These are phyloP conservation scores for Microsporum audouinii DNA, from an alignment of 2,329 filamentous ascomycete species.

Conservation along the genomic window DNA sequence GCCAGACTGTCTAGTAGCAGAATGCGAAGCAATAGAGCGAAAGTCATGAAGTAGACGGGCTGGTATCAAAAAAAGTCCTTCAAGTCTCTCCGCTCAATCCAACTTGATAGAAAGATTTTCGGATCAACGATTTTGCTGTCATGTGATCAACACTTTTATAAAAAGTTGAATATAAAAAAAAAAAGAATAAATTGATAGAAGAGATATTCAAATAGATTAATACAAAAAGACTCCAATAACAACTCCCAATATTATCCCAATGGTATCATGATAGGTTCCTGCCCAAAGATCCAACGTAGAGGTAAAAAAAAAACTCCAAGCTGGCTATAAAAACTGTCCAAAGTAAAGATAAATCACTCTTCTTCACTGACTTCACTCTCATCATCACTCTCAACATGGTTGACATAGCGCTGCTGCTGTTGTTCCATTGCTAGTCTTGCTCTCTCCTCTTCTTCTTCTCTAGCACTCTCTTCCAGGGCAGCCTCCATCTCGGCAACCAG, in stretches of 20 bases:
- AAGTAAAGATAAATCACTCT: conserved; percentile 35
- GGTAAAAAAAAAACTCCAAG: not conserved
- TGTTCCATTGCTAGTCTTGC: conserved; percentile 23
- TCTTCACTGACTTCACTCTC: conserved; percentile 57
- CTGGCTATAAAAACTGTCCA: not conserved
- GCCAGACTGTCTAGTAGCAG: not conserved
- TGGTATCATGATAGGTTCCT: not conserved
- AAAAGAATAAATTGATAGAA: not conserved
- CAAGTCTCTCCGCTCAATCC: not conserved
- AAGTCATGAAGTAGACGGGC: not conserved
- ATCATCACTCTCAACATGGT: conserved; percentile 33
- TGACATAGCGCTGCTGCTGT: conserved; percentile 22
- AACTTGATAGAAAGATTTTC: not conserved
- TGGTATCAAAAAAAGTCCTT: not conserved
- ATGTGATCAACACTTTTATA: not conserved
- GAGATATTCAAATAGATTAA: not conserved
- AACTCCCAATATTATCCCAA: not conserved
- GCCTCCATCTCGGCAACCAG: conserved; percentile 49
- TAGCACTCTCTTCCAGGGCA: conserved; percentile 36
- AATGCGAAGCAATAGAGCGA: not conserved
- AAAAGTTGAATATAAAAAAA: not conserved
- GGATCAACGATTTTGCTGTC: not conserved
- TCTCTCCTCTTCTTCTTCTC: conserved; percentile 32
- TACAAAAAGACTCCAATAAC: not conserved
- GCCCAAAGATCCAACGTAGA: not conserved